Evolutionary conservation across 495 filamentous ascomycete genomes (phyloP), one percentile per base, ranked within the genome.

Genomic region (Penicillium robsamsonii): DNA sequence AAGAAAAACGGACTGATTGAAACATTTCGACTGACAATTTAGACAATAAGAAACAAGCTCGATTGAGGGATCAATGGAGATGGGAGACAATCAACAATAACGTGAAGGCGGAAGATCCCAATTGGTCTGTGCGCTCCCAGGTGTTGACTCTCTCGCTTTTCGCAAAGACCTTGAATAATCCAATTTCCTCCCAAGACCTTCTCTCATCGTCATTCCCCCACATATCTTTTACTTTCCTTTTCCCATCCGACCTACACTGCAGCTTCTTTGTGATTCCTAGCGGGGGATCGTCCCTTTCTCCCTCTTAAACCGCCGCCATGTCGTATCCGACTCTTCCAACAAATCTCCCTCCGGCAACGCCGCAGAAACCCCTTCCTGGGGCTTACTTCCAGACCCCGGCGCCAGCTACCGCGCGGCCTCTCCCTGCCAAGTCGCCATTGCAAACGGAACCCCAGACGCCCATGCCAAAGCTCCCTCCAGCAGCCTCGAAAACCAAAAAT

Each of bases 321-420:
- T 77, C 81, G 64, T 89, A 86, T 70, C 77, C 84, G 52, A 69
- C 63, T 46, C 79, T 84, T 45, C 78, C 58, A 24, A 57, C 70
- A 30, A 63, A 64, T 47, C 58, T 71, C 46, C 54, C 64, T 47
- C 63, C 68, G 43, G 57, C 76, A 10, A 90, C 88, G 27, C 87
- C 82, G 50, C 79, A 81, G 73, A 81, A 81, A 72, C 81, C 79
- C 45, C 70, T 91, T 55, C 88, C 88, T 44, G 88, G 88, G 63
- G 84, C 87, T 62, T 92, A 81, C 63, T 71, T 89, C 56, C 83
- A 88, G 71, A 92, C 88, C 1, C 88, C 88, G 47, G 87, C 85
- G 27, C 61, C 76, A 41, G 55, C 46, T 56, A 52, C 66, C 60
- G 31, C 68, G 51, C 53, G 67, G 55, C 55, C 47, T 35, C 37